phyloP scores from a whole-genome alignment of 2,329 filamentous ascomycete genomes.

The Blastomyces parvus region DNA sequence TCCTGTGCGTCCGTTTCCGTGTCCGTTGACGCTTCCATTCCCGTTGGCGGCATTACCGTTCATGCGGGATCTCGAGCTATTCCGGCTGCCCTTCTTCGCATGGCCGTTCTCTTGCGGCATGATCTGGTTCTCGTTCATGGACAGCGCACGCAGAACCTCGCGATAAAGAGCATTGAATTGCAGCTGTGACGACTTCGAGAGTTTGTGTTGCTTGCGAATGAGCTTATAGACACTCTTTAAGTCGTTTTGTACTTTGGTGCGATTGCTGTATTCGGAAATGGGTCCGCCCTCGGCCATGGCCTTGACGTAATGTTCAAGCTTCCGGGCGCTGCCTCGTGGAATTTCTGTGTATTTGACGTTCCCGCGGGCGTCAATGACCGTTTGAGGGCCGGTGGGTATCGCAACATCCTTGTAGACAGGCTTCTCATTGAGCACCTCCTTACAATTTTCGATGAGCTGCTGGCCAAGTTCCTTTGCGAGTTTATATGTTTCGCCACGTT shows the following conservation, averaged over 20 bases:
- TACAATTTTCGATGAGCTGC: constrained; percentile 95
- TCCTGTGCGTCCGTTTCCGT: constrained; percentile 39
- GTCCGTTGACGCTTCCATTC: neutral
- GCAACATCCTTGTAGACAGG: constrained; percentile 96
- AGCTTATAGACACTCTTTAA: constrained; percentile 93
- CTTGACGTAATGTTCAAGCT: constrained; percentile 95
- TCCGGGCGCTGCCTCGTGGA: constrained; percentile 78
- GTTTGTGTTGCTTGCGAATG: constrained; percentile 95
- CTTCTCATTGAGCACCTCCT: constrained; percentile 71
- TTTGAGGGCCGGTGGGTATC: constrained; percentile 81
- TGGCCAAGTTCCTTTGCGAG: constrained; percentile 91
- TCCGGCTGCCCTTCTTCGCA: constrained; percentile 47
- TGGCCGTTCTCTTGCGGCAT: constrained; percentile 73
- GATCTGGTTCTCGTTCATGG: constrained; percentile 98
- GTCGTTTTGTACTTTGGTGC: constrained; percentile 95
- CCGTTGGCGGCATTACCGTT: neutral
- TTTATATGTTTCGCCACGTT: constrained; percentile 93
- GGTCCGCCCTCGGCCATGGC: constrained; percentile 98
- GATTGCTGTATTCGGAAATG: constrained; percentile 96
- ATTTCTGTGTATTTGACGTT: constrained; percentile 88
- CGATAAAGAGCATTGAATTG: constrained; percentile 94
- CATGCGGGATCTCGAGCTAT: constrained; percentile 27
- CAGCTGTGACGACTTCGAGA: constrained; percentile 89
- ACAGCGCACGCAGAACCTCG: constrained; percentile 84
- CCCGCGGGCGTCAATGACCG: constrained; percentile 82